Percentiles rank a stretch among this genome's conserved stretches.
These are phyloP conservation scores for Zygotorulaspora chibaensis DNA, from an alignment of 805 yeast species.

Conservation along the genomic window DNA sequence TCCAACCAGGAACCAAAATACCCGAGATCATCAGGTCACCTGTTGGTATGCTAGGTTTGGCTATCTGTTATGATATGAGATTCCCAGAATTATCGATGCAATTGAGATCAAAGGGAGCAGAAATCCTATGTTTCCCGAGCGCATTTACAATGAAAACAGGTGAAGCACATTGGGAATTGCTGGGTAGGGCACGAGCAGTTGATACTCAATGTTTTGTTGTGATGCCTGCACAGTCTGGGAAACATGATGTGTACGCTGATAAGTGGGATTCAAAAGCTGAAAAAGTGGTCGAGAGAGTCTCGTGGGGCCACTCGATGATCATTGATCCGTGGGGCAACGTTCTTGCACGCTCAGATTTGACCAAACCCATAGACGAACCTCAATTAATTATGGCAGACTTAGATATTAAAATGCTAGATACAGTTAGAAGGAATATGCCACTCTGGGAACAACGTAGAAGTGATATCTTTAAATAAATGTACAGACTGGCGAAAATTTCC, in stretches of 20 bases:
- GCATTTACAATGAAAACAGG: slow-evolving; percentile 95
- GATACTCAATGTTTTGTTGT: slow-evolving; percentile 84
- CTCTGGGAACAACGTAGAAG: slow-evolving; percentile 67
- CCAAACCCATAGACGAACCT: slow-evolving; percentile 39
- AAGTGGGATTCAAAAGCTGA: slow-evolving; percentile 19
- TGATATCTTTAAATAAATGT: slow-evolving; percentile 43
- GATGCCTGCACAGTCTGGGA: slow-evolving; percentile 86
- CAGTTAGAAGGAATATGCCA: slow-evolving; percentile 69
- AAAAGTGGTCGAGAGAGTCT: slow-evolving; percentile 44
- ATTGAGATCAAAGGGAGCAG: slow-evolving; percentile 65
- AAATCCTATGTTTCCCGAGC: slow-evolving; percentile 76
- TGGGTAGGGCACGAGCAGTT: slow-evolving; percentile 81
- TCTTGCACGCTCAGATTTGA: slow-evolving; percentile 51
- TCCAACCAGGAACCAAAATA: slow-evolving; percentile 66
- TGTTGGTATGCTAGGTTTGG: slow-evolving; percentile 61
- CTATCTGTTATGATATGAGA: slow-evolving; percentile 82
- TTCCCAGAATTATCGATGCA: slow-evolving; percentile 76
- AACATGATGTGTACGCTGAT: slow-evolving; percentile 53
- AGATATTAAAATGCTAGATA: slow-evolving; percentile 46
- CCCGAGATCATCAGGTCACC: slow-evolving; percentile 55
- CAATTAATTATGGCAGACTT: slow-evolving; percentile 62
- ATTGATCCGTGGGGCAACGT: slow-evolving; percentile 92
- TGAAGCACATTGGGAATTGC: slow-evolving; percentile 78
- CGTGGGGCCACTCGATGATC: slow-evolving; percentile 83
- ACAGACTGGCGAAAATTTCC: slow-evolving; percentile 21